These are phyloP conservation scores for Tolypocladium sp. DNA, from an alignment of 2,329 filamentous ascomycete species.

Conservation along the genomic window DNA sequence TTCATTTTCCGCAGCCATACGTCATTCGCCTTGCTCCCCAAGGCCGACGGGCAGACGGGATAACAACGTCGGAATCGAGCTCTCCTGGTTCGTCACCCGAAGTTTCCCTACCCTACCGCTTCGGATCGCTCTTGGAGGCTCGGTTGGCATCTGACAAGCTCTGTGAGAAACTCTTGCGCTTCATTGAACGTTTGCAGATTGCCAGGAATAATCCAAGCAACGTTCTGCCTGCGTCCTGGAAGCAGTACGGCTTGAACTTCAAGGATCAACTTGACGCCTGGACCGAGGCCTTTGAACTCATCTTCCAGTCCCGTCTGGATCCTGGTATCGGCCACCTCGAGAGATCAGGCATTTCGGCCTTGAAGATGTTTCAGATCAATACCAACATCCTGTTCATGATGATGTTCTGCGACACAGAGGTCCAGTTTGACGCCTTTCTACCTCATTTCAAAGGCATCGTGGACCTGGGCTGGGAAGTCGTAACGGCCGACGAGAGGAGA, in stretches of 20 bases:
- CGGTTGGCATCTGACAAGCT: constrained; percentile 47
- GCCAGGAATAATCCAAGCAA: constrained; percentile 41
- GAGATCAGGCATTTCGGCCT: constrained; percentile 49
- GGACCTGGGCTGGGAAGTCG: constrained; percentile 47
- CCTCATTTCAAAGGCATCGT: constrained; percentile 46
- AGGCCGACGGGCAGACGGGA: constrained; percentile 20
- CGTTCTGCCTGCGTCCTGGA: constrained; percentile 38
- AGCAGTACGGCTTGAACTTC: constrained; percentile 38
- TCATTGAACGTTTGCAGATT: constrained; percentile 44
- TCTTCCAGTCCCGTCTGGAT: constrained; percentile 39
- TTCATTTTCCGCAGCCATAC: constrained; percentile 54
- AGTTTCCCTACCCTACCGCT: constrained; percentile 21
- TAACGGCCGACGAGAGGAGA: constrained; percentile 46
- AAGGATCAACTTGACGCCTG: constrained; percentile 43
- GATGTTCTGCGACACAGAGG: constrained; percentile 50
- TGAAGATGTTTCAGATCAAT: constrained; percentile 56
- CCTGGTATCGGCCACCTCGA: constrained; percentile 43
- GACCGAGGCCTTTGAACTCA: constrained; percentile 45
- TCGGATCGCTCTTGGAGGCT: constrained; percentile 43
- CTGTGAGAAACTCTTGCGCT: constrained; percentile 46
- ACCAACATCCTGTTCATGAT: constrained; percentile 47
- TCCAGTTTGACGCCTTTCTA: constrained; percentile 46
- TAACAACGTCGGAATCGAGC: constrained; percentile 12
- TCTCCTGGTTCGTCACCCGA: constrained; percentile 9
- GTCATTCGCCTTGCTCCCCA: constrained; percentile 38